A percentile compares a stretch with the other conserved stretches of the same genome.
Evolutionary conservation across 345 rosid genomes (phyloP).

Genomic region (Kandelia obovata): DNA sequence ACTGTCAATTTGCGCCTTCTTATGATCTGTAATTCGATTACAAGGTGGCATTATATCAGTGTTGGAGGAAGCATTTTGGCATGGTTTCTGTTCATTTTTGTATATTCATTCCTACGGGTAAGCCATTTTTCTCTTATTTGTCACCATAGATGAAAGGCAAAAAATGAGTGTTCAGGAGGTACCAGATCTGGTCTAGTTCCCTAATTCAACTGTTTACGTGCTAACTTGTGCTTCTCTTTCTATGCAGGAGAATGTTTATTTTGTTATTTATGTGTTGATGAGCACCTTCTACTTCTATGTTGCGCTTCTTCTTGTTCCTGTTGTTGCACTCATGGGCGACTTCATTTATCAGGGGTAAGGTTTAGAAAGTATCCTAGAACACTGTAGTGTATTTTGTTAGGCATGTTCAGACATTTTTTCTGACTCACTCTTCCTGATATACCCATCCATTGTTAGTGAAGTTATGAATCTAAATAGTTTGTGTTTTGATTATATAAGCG

Average conservation of each 20-base stretch:
- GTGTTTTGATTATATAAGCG: too few species aligned
- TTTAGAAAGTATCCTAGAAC: conserved; percentile 13
- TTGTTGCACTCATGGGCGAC: conserved; percentile 84
- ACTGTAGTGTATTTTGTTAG: background rate
- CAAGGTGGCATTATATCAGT: conserved; percentile 81
- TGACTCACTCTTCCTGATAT: too few species aligned
- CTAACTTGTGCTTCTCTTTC: conserved; percentile 18
- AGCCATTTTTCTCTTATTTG: conserved; percentile 10
- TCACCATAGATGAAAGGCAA: background rate
- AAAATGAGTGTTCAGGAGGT: background rate
- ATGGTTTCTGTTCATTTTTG: conserved; percentile 74
- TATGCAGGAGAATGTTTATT: conserved; percentile 75
- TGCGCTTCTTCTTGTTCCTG: conserved; percentile 69
- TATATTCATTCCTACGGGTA: conserved; percentile 60
- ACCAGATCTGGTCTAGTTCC: background rate
- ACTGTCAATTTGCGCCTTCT: conserved; percentile 93
- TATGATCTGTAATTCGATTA: conserved; percentile 88
- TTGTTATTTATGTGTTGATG: conserved; percentile 82
- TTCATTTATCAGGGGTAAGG: conserved; percentile 88
- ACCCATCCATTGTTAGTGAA: too few species aligned
- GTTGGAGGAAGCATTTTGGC: conserved; percentile 91
- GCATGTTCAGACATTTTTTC: too few species aligned
- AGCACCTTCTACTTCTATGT: conserved; percentile 88
- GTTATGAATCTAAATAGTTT: too few species aligned
- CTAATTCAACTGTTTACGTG: background rate